Evolutionary conservation across 495 filamentous ascomycete genomes (phyloP).

Genomic region (Neurospora discreta): DNA sequence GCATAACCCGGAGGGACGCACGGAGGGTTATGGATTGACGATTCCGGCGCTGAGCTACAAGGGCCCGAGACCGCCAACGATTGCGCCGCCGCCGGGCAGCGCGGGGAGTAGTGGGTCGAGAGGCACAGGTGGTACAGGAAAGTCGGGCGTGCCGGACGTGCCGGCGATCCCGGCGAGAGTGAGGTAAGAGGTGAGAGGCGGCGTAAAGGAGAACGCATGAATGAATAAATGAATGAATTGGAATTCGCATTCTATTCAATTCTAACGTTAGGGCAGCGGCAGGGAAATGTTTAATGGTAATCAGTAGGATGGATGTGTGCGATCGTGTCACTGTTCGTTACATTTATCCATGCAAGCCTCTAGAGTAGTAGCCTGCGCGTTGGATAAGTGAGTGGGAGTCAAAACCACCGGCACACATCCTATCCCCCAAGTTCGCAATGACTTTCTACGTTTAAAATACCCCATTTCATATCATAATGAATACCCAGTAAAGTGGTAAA

Average conservation of each 20-base stretch:
- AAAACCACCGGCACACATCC: not conserved
- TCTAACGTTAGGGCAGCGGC: not conserved
- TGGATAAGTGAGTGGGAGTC: not conserved
- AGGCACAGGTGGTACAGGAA: not conserved
- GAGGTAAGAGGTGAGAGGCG: not conserved
- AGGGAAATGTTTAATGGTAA: not conserved
- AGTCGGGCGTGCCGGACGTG: not conserved
- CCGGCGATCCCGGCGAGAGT: not conserved
- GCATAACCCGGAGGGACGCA: slow-evolving; percentile 48
- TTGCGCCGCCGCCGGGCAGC: slow-evolving; percentile 6
- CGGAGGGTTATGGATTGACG: slow-evolving; percentile 59
- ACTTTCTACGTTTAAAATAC: not conserved
- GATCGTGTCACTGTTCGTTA: not conserved
- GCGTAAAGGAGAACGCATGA: not conserved
- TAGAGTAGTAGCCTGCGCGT: not conserved
- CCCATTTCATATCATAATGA: not conserved
- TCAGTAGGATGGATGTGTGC: not conserved
- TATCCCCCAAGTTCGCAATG: not conserved
- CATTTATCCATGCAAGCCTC: not conserved
- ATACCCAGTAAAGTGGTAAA: not conserved
- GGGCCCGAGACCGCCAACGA: slow-evolving; percentile 15
- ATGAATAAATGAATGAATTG: no score
- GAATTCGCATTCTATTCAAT: not conserved
- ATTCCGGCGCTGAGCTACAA: slow-evolving; percentile 35
- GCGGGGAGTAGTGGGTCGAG: not conserved